Base-by-base conservation (phyloP, 495 filamentous ascomycete species). In the Tirmania nivea region DNA sequence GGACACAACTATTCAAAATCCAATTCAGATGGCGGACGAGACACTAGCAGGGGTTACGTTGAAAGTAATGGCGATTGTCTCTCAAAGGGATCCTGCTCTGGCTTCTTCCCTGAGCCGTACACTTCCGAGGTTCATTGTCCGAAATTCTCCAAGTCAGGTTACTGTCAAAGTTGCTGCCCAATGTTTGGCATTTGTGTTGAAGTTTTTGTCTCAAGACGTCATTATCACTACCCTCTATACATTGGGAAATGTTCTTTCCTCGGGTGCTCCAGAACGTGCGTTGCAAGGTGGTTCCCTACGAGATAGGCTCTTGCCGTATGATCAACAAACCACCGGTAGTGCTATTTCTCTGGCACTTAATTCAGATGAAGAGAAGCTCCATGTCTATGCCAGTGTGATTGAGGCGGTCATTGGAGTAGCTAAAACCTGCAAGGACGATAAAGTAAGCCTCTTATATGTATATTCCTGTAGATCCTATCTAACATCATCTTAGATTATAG, bases 181-280 rank as follows among this genome's bases (percentile, higher is more conserved):
- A 50, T 88, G 83, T 62, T 72, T 97, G 48, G 84, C 86, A 4
- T 82, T 78, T 52, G 72, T 92, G 50, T 68, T 96, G 51, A 78
- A 76, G 51, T 72, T 81, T 55, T 75, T 94, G 7, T 88, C 92
- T 6, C 81, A 92, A 60, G 90, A 97, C 72, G 80, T 84, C 31
- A 77, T 92, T 34, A 96, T 97, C 58, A 92, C 87, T 6, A 94
- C 86, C 2, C 69, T 97, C 10, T 96, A 96, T 67, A 87, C 86
- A 1, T 70, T 97, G 53, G 92, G 90, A 14, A 96, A 97, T 65
- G 80, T 90, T 10, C 66, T 97, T 34, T 90, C 85, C 61, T 78
- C 86, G 8, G 75, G 71, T 21, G 66, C 57, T 35, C 66, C 68
- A 35, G 73, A 79, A n/a, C 59, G 59, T 49, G 63, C 68, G 55